phyloP scores from a whole-genome alignment of 2,329 filamentous ascomycete species.

The Chaetomium sp. region DNA sequence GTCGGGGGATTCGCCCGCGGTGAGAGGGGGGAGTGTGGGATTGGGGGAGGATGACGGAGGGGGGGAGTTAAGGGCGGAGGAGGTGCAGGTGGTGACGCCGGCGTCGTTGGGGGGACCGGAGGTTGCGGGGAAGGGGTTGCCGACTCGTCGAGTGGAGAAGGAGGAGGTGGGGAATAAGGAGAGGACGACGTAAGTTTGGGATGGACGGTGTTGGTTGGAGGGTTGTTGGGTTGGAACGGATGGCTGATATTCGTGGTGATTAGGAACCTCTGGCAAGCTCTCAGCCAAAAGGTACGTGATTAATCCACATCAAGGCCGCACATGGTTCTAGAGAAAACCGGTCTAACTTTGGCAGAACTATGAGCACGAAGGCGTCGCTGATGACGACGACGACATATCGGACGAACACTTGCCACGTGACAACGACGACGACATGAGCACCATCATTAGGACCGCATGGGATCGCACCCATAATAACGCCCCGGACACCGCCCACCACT shows the following conservation, averaged over 20 bases:
- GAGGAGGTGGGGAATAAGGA: too few species aligned
- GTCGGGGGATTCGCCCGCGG: constrained; percentile 12
- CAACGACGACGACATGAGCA: constrained; percentile 31
- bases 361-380: too few species aligned
- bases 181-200: too few species aligned
- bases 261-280: constrained; percentile 42
- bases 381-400: too few species aligned
- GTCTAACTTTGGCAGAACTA: neutral
- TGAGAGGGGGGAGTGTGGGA: too few species aligned
- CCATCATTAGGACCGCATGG: constrained; percentile 40
- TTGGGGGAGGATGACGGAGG: too few species aligned
- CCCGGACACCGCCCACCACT: constrained; percentile 36
- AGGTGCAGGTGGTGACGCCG: too few species aligned
- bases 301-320: neutral
- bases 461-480: constrained; percentile 29
- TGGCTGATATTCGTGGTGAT: neutral
- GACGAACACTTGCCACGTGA: constrained; percentile 22
- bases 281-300: constrained; percentile 35
- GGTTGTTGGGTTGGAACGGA: neutral
- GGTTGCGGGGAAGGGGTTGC: too few species aligned
- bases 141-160: too few species aligned
- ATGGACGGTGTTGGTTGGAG: too few species aligned
- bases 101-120: too few species aligned
- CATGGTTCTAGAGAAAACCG: constrained; percentile 18
- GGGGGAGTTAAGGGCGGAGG: too few species aligned